These are phyloP conservation scores for Suillus subalutaceus DNA, from an alignment of 768 basidiomycete species.

Conservation along the genomic window DNA sequence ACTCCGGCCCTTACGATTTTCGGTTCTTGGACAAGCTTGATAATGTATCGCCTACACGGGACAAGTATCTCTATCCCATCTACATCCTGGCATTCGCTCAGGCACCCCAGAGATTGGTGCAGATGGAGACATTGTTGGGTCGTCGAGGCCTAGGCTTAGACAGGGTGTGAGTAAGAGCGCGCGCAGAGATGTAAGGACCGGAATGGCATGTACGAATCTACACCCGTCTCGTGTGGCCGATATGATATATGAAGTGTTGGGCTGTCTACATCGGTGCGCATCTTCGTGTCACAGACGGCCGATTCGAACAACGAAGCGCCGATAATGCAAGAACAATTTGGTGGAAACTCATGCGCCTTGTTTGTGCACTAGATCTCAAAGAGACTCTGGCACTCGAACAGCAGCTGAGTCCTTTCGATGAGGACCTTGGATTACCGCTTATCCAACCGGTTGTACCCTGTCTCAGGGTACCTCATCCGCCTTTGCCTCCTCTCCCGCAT, in stretches of 20 bases:
- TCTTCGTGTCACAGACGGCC: constrained; percentile 68
- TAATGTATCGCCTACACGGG: constrained; percentile 24
- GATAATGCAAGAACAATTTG: constrained; percentile 52
- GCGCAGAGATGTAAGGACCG: too few relatives aligned
- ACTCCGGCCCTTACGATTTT: too few relatives aligned
- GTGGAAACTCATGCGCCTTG: constrained; percentile 55
- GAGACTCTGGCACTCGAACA: constrained; percentile 33
- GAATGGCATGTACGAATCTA: constrained; percentile 37
- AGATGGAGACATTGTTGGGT: too few relatives aligned
- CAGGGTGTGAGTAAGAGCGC: too few relatives aligned
- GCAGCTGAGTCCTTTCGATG: background rate
- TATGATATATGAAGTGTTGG: constrained; percentile 46
- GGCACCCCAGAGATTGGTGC: too few relatives aligned
- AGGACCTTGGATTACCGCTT: constrained; percentile 17
- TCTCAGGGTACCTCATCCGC: constrained; percentile 30
- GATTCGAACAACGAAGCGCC: constrained; percentile 48
- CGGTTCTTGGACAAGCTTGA: background rate
- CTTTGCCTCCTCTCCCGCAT: constrained; percentile 27
- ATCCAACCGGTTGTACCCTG: constrained; percentile 24
- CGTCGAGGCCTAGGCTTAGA: too few relatives aligned
- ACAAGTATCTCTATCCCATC: constrained; percentile 53
- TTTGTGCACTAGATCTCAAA: constrained; percentile 44
- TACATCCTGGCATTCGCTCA: background rate
- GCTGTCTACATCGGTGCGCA: constrained; percentile 63
- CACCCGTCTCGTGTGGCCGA: constrained; percentile 46